Base-by-base conservation (phyloP, 2,329 filamentous ascomycete genomes). In the Cladorrhinum sp. region DNA sequence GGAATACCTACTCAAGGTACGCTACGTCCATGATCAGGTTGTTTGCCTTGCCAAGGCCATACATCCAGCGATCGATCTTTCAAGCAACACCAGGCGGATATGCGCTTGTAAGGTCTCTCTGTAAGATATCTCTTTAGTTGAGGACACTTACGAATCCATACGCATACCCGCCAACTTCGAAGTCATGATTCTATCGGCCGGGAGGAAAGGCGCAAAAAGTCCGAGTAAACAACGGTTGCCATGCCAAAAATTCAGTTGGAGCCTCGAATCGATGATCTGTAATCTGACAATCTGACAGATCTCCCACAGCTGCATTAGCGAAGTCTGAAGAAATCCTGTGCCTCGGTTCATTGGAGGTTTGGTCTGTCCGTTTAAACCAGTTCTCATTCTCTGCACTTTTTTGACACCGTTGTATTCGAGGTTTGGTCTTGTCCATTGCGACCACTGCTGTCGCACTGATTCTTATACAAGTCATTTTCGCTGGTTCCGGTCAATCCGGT, bases 401-500 rank as follows among this genome's bases (percentile, higher is more conserved):
- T 36, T 36, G 9, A 12, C 32, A 36, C 16, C 32, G 16, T 36
- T 36, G 16, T 36, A 36, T 36, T 6, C 10, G 32, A 36, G 12
- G 16, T 13, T 13, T 36, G 2, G 9, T 13, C 12, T 36, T 36
- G 9, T 36, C 16, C 32, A 36, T 36, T 13, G 9, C 32, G 32
- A 36, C 32, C 32, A 36, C 3, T 36, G 32, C 16, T 36, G 32
- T 36, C 32, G 32, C 16, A 12, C 32, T 12, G 32, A 36, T 16
- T 36, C 9, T 36, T 36, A 12, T 12, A 12, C 2, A 36, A 9
- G n/a, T 45, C 41, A 22, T 5, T 29, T 29, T 41, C 12, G 22
- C 50, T 32, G 32, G 27, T 58, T 58, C 56, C 56, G 36, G 49
- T 23, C 3, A n/a, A 56, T 32, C 54, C 50, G 53, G 32, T 54